A percentile compares a stretch with the other conserved stretches of the same genome.
Evolutionary conservation across 176 grass and related monocot genomes (phyloP).

Genomic region (Ananas comosus): DNA sequence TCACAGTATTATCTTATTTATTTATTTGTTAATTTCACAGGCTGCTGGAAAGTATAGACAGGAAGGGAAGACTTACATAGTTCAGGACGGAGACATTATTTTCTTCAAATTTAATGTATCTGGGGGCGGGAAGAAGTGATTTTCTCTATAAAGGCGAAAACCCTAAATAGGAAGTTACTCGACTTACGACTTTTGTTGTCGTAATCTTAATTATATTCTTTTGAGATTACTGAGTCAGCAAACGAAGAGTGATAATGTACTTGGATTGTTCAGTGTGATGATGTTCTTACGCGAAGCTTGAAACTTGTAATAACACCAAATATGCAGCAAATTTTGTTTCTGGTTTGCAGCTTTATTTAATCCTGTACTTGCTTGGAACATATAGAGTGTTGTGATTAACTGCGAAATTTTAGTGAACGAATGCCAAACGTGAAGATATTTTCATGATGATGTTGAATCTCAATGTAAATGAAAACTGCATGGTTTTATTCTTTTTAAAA

Average conservation of each 20-base stretch:
- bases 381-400: too few species aligned
- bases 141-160: background rate
- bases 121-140: conserved; percentile 92
- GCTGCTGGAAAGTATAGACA: conserved; percentile 92
- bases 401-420: too few species aligned
- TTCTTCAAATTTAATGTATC: conserved; percentile 99
- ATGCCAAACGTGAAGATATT: too few species aligned
- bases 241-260: background rate
- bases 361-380: too few species aligned
- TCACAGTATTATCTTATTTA: too few species aligned
- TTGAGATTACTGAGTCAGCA: conserved; percentile 7
- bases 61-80: conserved; percentile 97
- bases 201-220: conserved; percentile 1
- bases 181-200: background rate
- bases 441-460: too few species aligned
- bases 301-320: conserved; percentile 2
- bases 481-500: too few species aligned
- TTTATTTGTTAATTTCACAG: conserved; percentile 24
- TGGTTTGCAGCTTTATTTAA: too few species aligned
- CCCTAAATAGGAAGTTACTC: background rate
- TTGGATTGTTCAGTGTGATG: background rate
- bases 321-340: background rate
- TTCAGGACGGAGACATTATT: conserved; percentile 89
- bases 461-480: too few species aligned
- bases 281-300: too few species aligned